Percentiles rank a stretch among this genome's conserved stretches.
Conservation (phyloP, 2,329 filamentous ascomycete species). For the Hortaea sp. region DNA sequence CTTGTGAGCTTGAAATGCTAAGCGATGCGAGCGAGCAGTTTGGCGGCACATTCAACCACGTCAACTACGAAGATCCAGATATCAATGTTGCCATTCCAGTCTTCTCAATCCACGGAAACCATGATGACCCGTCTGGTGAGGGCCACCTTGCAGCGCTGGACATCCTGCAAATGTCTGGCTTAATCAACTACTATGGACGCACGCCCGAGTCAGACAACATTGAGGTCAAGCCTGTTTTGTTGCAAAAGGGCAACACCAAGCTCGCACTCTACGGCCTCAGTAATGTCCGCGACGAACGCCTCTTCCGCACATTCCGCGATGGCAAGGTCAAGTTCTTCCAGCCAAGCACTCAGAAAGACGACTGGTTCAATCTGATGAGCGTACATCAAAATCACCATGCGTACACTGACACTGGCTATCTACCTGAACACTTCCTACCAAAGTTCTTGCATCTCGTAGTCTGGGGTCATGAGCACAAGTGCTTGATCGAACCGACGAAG, state of each 20-base stretch:
- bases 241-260: slow-evolving; percentile 91
- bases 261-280: slow-evolving; percentile 88
- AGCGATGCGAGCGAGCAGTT: slow-evolving; percentile 90
- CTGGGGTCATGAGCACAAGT: slow-evolving; percentile 98
- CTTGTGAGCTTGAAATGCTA: slow-evolving; percentile 87
- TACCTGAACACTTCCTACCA: slow-evolving; percentile 87
- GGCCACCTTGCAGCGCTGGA: slow-evolving; percentile 87
- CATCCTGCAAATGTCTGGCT: slow-evolving; percentile 76
- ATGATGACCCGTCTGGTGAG: slow-evolving; percentile 96
- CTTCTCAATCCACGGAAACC: slow-evolving; percentile 97
- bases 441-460: slow-evolving; percentile 84
- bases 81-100: slow-evolving; percentile 97
- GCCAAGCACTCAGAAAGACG: slow-evolving; percentile 64
- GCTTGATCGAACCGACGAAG: slow-evolving; percentile 69
- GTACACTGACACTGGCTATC: slow-evolving; percentile 82
- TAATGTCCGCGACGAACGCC: slow-evolving; percentile 88
- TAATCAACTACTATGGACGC: slow-evolving; percentile 93
- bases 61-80: slow-evolving; percentile 95
- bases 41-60: slow-evolving; percentile 68
- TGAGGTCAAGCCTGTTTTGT: slow-evolving; percentile 75
- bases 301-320: slow-evolving; percentile 89
- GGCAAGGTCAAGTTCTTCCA: slow-evolving; percentile 90
- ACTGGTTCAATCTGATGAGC: slow-evolving; percentile 94
- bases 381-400: slow-evolving; percentile 96
- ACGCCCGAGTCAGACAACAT: slow-evolving; percentile 91